Percentiles rank a stretch among this genome's conserved stretches.
phyloP scores from a whole-genome alignment of 345 rosid genomes.

The Gossypium turneri region DNA sequence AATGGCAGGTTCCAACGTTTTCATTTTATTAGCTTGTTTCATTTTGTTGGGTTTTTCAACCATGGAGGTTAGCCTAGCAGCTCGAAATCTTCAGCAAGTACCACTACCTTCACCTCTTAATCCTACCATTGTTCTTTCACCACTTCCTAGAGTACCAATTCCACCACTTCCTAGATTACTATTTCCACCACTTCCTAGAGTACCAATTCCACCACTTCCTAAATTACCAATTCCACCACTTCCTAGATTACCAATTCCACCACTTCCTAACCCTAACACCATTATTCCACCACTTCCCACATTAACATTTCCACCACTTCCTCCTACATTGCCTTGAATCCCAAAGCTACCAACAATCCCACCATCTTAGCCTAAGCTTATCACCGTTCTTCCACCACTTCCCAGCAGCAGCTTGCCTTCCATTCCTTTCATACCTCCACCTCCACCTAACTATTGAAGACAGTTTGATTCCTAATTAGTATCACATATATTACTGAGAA shows the following conservation, averaged over 20 bases:
- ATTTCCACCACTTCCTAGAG: too few species aligned
- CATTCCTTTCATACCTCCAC: too few species aligned
- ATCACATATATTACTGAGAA: too few species aligned
- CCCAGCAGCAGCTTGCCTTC: too few species aligned
- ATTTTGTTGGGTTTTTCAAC: conserved; percentile 15
- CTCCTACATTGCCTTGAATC: conserved; percentile 10
- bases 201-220: too few species aligned
- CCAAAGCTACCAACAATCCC: background rate
- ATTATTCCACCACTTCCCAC: background rate
- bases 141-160: conserved; percentile 13
- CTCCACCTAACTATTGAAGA: too few species aligned
- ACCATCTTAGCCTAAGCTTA: background rate
- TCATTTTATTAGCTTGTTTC: background rate
- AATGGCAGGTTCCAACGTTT: conserved; percentile 13
- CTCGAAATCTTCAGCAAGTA: conserved; percentile 23
- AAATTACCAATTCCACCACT: too few species aligned
- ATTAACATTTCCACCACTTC: background rate
- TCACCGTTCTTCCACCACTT: too few species aligned
- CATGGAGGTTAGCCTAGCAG: conserved; percentile 14
- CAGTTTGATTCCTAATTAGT: too few species aligned
- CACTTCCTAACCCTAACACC: too few species aligned
- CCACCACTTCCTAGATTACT: background rate
- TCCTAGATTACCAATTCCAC: too few species aligned
- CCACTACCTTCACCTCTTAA: background rate
- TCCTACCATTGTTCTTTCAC: background rate